Percentiles rank a stretch among this genome's conserved stretches.
phyloP scores from a whole-genome alignment of 208 protist genomes.

The Trypanosoma avium region DNA sequence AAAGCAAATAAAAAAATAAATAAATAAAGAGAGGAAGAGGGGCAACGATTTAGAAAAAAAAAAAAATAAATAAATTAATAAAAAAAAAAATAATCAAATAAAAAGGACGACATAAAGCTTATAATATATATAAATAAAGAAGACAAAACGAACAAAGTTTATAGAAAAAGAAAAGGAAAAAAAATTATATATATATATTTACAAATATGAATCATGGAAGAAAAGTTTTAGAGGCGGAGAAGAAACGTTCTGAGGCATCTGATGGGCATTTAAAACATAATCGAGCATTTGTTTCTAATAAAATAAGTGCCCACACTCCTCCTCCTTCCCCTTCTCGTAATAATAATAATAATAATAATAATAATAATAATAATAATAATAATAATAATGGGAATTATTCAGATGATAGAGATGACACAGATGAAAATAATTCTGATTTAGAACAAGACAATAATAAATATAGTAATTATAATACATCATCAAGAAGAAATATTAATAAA shows the following conservation, averaged over 20 bases:
- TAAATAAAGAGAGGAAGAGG: too few species aligned
- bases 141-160: background rate
- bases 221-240: slow-evolving; percentile 23
- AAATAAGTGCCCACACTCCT: background rate
- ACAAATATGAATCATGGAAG: slow-evolving; percentile 11
- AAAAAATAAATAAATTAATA: background rate
- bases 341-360: background rate
- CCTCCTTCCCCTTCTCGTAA: background rate
- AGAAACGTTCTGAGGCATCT: background rate
- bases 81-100: slow-evolving; percentile 7
- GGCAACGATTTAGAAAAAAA: too few species aligned
- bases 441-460: background rate
- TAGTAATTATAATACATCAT: background rate
- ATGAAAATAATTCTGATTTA: background rate
- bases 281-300: slow-evolving; percentile 8
- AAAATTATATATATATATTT: background rate
- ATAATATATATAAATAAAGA: too few species aligned
- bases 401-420: too few species aligned
- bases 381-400: background rate
- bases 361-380: background rate
- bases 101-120: too few species aligned
- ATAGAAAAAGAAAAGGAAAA: background rate
- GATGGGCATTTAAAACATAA: slow-evolving; percentile 16
- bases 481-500: too few species aligned
- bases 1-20: too few species aligned